Base-by-base conservation (phyloP, 2,329 filamentous ascomycete species). In the Cercospora sesami region DNA sequence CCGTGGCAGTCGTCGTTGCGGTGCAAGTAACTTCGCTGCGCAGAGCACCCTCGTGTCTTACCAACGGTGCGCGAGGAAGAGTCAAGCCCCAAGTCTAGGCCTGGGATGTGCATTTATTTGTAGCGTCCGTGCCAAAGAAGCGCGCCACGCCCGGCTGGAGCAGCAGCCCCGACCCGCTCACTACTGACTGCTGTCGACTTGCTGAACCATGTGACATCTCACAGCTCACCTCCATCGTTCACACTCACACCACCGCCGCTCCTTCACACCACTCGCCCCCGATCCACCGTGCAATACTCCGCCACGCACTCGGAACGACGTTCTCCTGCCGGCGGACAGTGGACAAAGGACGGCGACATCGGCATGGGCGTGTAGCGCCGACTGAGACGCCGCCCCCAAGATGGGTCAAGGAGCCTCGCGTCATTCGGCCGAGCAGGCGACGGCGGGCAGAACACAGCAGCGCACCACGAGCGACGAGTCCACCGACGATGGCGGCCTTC, bases 341-440 rank as follows among this genome's bases (percentile, higher is more conserved):
- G 28, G 51, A 33, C 31, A 10, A 42, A 18, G 31, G 18, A 42
- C 33, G 48, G 31, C 57, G 62, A 21, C 18, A 64, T 57, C 45
- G 62, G 62, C 62, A 64, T 64, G 62, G 62, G 62, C 62, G 62
- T 28, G 31, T 42, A 57, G 31, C 62, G 48, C 51, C n/a, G 48
- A 64, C 51, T 14, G 31, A 36, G 61, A 63, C 61, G 28, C 23
- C 45, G 30, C 33, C 62, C 45, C 45, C 33, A 60, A 21, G 63
- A 65, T 65, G 63, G 63, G 63, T 26, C 63, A 65, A 51, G 63
- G 57, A 48, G 63, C 63, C 58, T 58, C 58, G 14, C 64, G 63
- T 39, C 55, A 60, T 39, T 60, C 63, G 55, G n/a, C 63, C 12
- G 63, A 60, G 55, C 42, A 48, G 55, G 23, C 39, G 39, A 51